Evolutionary conservation across 352 stramenopile genomes (phyloP), one percentile per base, ranked within the genome.

Genomic region (Phytophthora fragariaefolia): DNA sequence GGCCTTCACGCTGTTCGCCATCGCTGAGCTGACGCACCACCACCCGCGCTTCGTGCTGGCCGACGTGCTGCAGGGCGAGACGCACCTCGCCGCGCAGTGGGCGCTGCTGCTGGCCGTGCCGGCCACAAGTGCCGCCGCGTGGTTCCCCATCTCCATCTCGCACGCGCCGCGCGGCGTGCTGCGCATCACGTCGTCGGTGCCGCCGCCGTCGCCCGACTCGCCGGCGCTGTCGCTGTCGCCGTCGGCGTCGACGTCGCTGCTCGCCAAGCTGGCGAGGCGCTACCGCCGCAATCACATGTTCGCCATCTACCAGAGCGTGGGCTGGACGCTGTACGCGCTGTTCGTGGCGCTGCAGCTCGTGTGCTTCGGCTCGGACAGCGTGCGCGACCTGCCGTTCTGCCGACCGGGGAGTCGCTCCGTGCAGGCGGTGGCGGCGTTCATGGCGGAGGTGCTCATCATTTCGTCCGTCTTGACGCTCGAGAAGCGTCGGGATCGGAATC

Each of bases 401-500:
- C 55, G 49, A 47, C 62, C 80, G 30, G 79, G 82, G 13, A 81
- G 73, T 58, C 79, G 80, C 32, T 85, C 81, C 15, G 78, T 76
- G 32, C 67, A 89, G 27, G 80, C 83, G 7, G 82, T 88, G 59
- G 63, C 76, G 17, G 83, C 78, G 15, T 92, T 95, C 57, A 80
- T 95, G 18, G 78, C 83, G 2, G 79, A 94, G 58, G 76, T 89
- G 55, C 76, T 96, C 52, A 81, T 93, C 46, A 84, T 94, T 28
- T 94, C 87, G 47, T 94, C 87, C 12, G 71, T 93, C 13, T 55
- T 96, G 17, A 79, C 84, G 24, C 74, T 93, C 28, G 79, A 90
- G 20, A 74, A 80, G 22, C 71, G 69, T 38, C 71, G 75, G 20
- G 64, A 80, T 32, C 76, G 68, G 34, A 75, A 77, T 46, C 61